A percentile compares a stretch with the other conserved stretches of the same genome.
Conservation (phyloP, 305 asterid genomes). For the Fraxinus baroniana region DNA sequence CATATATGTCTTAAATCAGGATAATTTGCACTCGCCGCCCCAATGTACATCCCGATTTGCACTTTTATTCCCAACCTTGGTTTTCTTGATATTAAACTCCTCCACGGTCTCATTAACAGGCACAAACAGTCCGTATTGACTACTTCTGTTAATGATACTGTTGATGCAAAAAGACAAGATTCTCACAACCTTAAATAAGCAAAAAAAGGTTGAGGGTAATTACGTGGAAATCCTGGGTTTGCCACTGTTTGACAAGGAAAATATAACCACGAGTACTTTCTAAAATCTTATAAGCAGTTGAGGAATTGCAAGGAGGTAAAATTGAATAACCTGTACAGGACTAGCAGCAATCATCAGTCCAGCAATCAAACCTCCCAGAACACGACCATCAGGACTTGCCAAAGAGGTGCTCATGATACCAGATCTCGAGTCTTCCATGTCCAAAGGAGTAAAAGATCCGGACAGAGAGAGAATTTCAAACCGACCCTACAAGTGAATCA, state of each 20-base stretch:
- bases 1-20: neutral
- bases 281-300: neutral
- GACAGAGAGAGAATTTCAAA: conserved; percentile 73
- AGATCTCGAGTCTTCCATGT: conserved; percentile 54
- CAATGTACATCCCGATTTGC: neutral
- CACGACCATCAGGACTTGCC: conserved; percentile 85
- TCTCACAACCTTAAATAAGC: neutral
- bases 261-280: neutral
- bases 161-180: neutral
- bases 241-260: neutral
- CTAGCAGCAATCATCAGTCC: conserved; percentile 71
- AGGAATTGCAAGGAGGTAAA: too few species aligned
- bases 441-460: conserved; percentile 73
- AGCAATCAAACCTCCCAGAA: conserved; percentile 69
- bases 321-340: conserved; percentile 44
- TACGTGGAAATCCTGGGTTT: neutral
- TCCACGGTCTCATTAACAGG: neutral
- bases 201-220: neutral
- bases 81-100: neutral
- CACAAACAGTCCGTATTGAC: neutral
- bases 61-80: neutral
- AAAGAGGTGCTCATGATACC: conserved; percentile 70
- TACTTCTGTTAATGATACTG: neutral
- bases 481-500: conserved; percentile 51
- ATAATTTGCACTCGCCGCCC: neutral